These are phyloP conservation scores for Nicotiana benthamiana DNA, from an alignment of 257 asterid species.

Conservation along the genomic window DNA sequence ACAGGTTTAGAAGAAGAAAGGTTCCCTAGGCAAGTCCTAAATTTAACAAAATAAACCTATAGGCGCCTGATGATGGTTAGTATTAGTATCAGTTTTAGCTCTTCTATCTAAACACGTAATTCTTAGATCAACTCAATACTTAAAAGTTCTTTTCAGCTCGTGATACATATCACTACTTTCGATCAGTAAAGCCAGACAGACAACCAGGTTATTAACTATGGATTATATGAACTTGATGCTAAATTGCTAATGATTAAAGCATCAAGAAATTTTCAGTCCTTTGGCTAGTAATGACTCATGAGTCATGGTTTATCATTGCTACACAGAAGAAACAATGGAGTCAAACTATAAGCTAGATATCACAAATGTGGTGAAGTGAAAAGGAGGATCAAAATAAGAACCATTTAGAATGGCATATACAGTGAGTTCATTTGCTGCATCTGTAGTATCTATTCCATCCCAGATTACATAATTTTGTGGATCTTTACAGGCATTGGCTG, in stretches of 20 bases:
- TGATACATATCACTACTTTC: too few species aligned
- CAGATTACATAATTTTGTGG: slow-evolving; percentile 65
- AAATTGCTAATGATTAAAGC: background rate
- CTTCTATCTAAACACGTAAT: too few species aligned
- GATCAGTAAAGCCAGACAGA: too few species aligned
- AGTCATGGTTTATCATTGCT: background rate
- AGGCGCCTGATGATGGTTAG: too few species aligned
- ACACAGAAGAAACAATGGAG: background rate
- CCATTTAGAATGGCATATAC: slow-evolving; percentile 48
- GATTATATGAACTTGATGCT: background rate
- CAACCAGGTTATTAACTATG: too few species aligned
- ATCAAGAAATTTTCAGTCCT: background rate
- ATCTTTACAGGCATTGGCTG: slow-evolving; percentile 49
- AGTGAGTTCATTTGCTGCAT: slow-evolving; percentile 67
- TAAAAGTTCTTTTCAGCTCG: too few species aligned
- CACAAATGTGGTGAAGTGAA: slow-evolving; percentile 41
- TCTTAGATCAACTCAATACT: too few species aligned
- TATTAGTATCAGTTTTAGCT: too few species aligned
- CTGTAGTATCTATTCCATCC: slow-evolving; percentile 79
- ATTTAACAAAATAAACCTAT: too few species aligned
- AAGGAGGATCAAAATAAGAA: slow-evolving; percentile 46
- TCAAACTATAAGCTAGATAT: slow-evolving; percentile 38
- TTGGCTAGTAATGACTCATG: background rate
- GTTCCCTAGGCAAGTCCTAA: too few species aligned
- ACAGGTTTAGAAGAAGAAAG: background rate